Percentiles rank a stretch among this genome's conserved stretches.
Evolutionary conservation across 148 eudicot species (phyloP).

Genomic region (Talinum fruticosum): DNA sequence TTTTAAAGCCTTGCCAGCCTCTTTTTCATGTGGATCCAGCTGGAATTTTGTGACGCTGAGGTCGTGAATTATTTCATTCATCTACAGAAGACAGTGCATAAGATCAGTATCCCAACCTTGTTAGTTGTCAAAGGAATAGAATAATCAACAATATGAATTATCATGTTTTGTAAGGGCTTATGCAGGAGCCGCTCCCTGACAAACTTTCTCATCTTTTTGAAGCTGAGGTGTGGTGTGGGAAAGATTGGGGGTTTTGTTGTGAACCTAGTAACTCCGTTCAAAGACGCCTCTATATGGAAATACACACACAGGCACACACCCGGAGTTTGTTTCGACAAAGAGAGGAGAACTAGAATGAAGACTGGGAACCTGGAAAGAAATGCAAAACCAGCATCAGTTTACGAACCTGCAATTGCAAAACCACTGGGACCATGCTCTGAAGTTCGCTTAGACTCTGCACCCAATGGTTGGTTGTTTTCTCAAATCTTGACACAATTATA

Average conservation of each 20-base stretch:
- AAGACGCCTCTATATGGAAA: not conserved
- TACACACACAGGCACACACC: too few relatives aligned
- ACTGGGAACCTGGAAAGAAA: not conserved
- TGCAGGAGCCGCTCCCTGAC: too few relatives aligned
- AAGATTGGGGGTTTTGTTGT: not conserved
- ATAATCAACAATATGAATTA: not conserved
- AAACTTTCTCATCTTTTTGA: not conserved
- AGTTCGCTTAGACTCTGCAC: conserved; percentile 60
- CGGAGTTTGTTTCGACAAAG: not conserved
- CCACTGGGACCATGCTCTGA: conserved; percentile 69
- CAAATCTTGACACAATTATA: conserved; percentile 51
- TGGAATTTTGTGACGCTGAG: conserved; percentile 30
- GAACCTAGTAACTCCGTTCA: not conserved
- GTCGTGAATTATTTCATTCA: conserved; percentile 31
- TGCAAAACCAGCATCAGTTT: not conserved
- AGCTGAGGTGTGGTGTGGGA: not conserved
- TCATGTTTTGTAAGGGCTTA: not conserved
- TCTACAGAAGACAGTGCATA: conserved; percentile 28
- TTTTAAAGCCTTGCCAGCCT: conserved; percentile 43
- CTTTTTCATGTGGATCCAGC: conserved; percentile 39
- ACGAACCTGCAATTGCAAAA: conserved; percentile 55
- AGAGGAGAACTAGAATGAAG: not conserved
- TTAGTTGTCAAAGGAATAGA: not conserved
- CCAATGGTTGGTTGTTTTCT: conserved; percentile 43
- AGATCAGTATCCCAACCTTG: conserved; percentile 5